Percentiles rank a stretch among this genome's conserved stretches.
phyloP scores from a whole-genome alignment of 1,284 basidiomycete genomes.

The Psilocybe mexicana region DNA sequence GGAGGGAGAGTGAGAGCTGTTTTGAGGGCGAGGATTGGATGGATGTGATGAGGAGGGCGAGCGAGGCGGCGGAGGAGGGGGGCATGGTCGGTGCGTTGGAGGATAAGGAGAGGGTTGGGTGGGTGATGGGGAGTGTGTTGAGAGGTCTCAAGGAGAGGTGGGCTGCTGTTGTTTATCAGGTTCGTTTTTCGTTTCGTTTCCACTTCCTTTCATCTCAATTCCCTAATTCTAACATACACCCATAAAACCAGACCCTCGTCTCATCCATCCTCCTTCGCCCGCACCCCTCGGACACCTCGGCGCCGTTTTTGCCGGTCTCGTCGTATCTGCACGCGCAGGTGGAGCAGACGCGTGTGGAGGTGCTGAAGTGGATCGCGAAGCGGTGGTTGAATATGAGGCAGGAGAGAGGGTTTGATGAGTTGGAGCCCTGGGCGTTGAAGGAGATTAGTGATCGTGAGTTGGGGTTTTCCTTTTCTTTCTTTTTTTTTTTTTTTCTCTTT shows the following conservation, averaged over 20 bases:
- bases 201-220: not conserved
- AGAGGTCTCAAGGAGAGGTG: conserved; percentile 59
- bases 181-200: conserved; percentile 19
- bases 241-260: conserved; percentile 60
- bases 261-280: conserved; percentile 72
- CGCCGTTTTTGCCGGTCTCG: conserved; percentile 63
- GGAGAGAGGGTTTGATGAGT: conserved; percentile 75
- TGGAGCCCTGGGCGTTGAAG: conserved; percentile 86
- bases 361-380: conserved; percentile 67
- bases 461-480: conserved; percentile 9
- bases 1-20: conserved; percentile 57
- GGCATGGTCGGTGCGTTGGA: conserved; percentile 68
- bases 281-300: conserved; percentile 57
- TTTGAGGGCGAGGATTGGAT: conserved; percentile 70
- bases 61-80: too few species aligned
- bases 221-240: not conserved
- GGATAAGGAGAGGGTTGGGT: conserved; percentile 71
- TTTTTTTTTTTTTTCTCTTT: not conserved
- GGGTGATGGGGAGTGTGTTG: conserved; percentile 65
- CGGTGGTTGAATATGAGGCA: conserved; percentile 79
- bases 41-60: conserved; percentile 59
- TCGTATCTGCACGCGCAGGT: conserved; percentile 68
- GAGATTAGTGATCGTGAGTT: conserved; percentile 82
- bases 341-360: conserved; percentile 68
- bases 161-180: conserved; percentile 76